Conservation (phyloP, 2,329 filamentous ascomycete genomes). For the Phyllosticta ampelicida region DNA sequence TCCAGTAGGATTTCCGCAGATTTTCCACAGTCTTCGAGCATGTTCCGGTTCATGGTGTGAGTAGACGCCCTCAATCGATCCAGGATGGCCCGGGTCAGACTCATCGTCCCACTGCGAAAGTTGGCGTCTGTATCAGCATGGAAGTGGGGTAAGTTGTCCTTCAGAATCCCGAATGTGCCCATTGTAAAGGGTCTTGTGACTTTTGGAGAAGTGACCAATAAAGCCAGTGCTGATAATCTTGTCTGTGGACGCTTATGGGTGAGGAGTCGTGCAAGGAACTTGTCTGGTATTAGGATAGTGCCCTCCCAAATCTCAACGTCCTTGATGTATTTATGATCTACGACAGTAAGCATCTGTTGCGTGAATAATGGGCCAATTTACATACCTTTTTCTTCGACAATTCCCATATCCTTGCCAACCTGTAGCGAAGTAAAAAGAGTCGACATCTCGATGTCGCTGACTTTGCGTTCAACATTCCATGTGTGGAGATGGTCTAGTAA, state of each 20-base stretch:
- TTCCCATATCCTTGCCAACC: slow-evolving; percentile 36
- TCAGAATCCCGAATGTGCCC: slow-evolving; percentile 51
- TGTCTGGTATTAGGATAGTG: slow-evolving; percentile 44
- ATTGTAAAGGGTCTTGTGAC: slow-evolving; percentile 61
- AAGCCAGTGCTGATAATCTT: slow-evolving; percentile 68
- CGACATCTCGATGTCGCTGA: slow-evolving; percentile 19
- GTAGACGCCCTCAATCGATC: slow-evolving; percentile 48
- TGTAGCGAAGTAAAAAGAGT: slow-evolving; percentile 31
- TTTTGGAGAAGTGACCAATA: slow-evolving; percentile 65
- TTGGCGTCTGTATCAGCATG: slow-evolving; percentile 81
- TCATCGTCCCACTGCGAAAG: slow-evolving; percentile 69
- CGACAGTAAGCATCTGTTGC: neutral
- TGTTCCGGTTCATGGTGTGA: slow-evolving; percentile 19
- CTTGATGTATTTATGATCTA: slow-evolving; percentile 18
- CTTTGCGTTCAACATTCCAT: neutral
- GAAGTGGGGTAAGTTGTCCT: slow-evolving; percentile 55
- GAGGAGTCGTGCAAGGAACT: slow-evolving; percentile 28
- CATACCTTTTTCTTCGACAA: slow-evolving; percentile 32
- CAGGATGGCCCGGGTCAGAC: slow-evolving; percentile 64
- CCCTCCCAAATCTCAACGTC: slow-evolving; percentile 19
- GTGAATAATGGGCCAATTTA: neutral
- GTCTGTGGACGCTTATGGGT: slow-evolving; percentile 36
- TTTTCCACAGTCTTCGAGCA: neutral
- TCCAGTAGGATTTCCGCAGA: neutral
- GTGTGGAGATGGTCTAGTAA: slow-evolving; percentile 21